Percentiles rank a stretch among this genome's conserved stretches.
These are phyloP conservation scores for Plenodomus lindquistii DNA, from an alignment of 2,329 filamentous ascomycete species.

Conservation along the genomic window DNA sequence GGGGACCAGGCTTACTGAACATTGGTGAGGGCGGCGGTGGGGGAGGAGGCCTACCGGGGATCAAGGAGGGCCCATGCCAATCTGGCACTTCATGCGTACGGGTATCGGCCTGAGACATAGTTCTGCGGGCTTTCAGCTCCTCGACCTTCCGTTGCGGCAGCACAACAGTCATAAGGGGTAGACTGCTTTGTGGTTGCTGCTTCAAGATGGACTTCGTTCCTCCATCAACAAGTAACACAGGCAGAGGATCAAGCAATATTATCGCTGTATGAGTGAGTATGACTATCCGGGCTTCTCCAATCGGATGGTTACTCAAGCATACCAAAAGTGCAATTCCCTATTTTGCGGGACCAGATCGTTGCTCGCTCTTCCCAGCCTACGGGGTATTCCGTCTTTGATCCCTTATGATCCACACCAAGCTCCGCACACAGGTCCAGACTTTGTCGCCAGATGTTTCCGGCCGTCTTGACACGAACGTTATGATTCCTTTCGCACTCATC, in stretches of 20 bases:
- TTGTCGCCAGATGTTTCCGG: conserved; percentile 13
- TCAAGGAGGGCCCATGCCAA: too few species aligned
- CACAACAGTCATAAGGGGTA: neutral
- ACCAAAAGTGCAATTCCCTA: conserved; percentile 12
- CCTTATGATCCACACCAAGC: conserved; percentile 9
- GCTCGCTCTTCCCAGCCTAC: conserved; percentile 15
- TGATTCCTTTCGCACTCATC: conserved; percentile 3
- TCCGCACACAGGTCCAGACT: conserved; percentile 10
- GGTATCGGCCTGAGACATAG: neutral
- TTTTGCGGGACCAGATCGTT: conserved; percentile 11
- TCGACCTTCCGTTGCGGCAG: neutral
- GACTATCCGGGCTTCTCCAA: too few species aligned
- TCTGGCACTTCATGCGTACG: neutral
- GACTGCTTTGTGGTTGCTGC: neutral
- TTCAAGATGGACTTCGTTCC: conserved; percentile 3
- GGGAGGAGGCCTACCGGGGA: too few species aligned
- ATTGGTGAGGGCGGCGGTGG: too few species aligned
- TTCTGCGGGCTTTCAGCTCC: neutral
- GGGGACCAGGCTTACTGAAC: too few species aligned
- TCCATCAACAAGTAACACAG: neutral
- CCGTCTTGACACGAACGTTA: conserved; percentile 1
- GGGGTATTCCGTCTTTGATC: conserved; percentile 8
- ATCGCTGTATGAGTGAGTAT: neutral
- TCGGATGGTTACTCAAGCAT: neutral
- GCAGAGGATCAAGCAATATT: neutral